Evolutionary conservation across 768 basidiomycete species (phyloP).

Genomic region (Leucogyrophana mollusca): DNA sequence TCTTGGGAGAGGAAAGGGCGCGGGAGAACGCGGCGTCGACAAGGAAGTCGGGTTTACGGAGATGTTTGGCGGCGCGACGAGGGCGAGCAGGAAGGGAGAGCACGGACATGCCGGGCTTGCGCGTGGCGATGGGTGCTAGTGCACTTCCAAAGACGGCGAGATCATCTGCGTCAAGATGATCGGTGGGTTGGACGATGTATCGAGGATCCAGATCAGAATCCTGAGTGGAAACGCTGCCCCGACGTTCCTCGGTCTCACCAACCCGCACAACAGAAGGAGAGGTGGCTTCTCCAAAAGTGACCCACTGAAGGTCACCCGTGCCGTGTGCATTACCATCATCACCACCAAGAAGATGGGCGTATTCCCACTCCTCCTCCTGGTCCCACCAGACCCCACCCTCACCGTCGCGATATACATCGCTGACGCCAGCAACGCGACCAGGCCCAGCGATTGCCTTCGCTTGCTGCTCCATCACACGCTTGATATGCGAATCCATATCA

Average conservation of each 20-base stretch:
- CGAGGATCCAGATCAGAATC: conserved; percentile 55
- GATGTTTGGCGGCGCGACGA: conserved; percentile 34
- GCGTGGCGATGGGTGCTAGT: conserved; percentile 19
- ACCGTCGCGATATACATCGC: conserved; percentile 58
- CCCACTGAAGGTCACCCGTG: conserved; percentile 40
- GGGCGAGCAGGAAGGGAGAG: conserved; percentile 35
- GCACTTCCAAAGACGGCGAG: conserved; percentile 31
- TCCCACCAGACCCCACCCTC: conserved; percentile 70
- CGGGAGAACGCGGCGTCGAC: conserved; percentile 29
- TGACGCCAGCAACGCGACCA: conserved; percentile 27
- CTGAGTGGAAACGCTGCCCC: conserved; percentile 47
- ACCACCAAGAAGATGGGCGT: conserved; percentile 53
- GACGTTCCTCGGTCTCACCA: conserved; percentile 31
- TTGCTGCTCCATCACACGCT: conserved; percentile 53
- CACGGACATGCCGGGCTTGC: conserved; percentile 34
- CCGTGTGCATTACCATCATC: conserved; percentile 22
- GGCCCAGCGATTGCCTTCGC: conserved; percentile 42
- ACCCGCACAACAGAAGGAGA: conserved; percentile 9
- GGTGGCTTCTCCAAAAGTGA: conserved; percentile 36
- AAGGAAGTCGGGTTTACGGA: conserved; percentile 35
- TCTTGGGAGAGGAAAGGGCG: conserved; percentile 8
- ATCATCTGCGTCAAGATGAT: conserved; percentile 31
- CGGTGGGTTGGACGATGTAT: conserved; percentile 42
- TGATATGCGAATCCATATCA: conserved; percentile 49
- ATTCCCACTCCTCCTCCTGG: conserved; percentile 70